These are phyloP conservation scores for Thelephora terrestris DNA, from an alignment of 1,284 basidiomycete species.

Conservation along the genomic window DNA sequence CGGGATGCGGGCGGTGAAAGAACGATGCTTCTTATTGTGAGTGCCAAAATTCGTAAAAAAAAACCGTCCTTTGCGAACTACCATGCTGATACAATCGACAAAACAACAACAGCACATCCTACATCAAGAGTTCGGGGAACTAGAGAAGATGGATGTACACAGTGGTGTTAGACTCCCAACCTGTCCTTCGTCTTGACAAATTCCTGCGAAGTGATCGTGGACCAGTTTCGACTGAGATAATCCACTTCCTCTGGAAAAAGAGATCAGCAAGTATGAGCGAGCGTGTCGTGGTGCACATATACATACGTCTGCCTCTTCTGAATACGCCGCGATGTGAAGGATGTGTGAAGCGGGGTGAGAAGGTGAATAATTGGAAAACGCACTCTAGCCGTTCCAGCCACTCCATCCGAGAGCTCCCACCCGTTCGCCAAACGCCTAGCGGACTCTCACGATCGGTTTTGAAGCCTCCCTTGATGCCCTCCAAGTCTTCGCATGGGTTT, in stretches of 20 bases:
- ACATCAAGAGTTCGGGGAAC: too few species aligned
- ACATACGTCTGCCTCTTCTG: background rate
- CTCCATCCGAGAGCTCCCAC: conserved; percentile 34
- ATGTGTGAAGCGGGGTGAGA: conserved; percentile 1
- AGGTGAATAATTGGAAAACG: conserved; percentile 16
- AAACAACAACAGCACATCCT: conserved; percentile 2
- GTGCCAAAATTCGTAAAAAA: background rate
- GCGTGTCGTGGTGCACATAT: background rate
- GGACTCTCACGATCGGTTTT: conserved; percentile 3
- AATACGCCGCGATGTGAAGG: background rate
- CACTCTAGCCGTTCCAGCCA: conserved; percentile 44
- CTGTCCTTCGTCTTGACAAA: conserved; percentile 40
- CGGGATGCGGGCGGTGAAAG: conserved; percentile 71
- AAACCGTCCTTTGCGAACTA: conserved; percentile 2
- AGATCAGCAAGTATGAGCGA: background rate
- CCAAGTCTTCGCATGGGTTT: background rate
- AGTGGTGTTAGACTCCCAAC: conserved; percentile 34
- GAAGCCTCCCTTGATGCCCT: background rate
- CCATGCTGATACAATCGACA: conserved; percentile 3
- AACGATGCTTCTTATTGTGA: conserved; percentile 65
- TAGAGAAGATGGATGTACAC: background rate
- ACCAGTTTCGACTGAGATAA: conserved; percentile 34
- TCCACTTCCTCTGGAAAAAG: conserved; percentile 30
- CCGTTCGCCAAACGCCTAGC: conserved; percentile 37
- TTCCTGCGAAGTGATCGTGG: conserved; percentile 32